Conservation (phyloP, 305 asterid species). For the Ilex paraguariensis region DNA sequence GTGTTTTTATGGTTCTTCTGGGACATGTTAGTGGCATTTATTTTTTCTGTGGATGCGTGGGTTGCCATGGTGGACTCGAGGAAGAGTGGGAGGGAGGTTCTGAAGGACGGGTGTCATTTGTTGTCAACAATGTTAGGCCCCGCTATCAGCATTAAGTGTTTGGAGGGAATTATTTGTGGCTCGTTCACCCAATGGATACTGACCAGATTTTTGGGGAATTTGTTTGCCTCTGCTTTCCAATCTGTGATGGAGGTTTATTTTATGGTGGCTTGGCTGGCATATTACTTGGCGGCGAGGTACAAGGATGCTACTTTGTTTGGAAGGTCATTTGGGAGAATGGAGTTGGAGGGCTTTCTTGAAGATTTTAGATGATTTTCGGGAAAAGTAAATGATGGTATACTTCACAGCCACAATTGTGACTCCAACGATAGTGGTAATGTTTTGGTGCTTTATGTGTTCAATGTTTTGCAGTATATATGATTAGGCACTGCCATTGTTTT, state of each 20-base stretch:
- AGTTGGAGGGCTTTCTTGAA: slow-evolving; percentile 68
- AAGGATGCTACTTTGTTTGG: slow-evolving; percentile 59
- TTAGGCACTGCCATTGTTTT: slow-evolving; percentile 41
- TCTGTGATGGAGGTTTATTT: slow-evolving; percentile 84
- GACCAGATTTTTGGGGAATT: slow-evolving; percentile 51
- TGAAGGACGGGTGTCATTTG: slow-evolving; percentile 74
- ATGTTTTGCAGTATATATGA: slow-evolving; percentile 30
- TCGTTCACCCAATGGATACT: slow-evolving; percentile 62
- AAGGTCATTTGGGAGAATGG: slow-evolving; percentile 64
- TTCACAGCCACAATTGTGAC: slow-evolving; percentile 20
- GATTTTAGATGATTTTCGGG: slow-evolving; percentile 42
- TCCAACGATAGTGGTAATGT: slow-evolving; percentile 34
- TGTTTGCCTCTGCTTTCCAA: slow-evolving; percentile 49
- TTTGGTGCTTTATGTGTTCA: slow-evolving; percentile 31
- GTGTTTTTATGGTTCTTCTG: slow-evolving; percentile 57
- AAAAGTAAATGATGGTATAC: background rate
- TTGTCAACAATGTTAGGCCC: slow-evolving; percentile 52
- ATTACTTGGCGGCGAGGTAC: slow-evolving; percentile 74
- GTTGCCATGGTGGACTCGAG: slow-evolving; percentile 75
- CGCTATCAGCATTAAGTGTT: slow-evolving; percentile 68
- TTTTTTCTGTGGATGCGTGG: slow-evolving; percentile 83
- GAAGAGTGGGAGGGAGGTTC: slow-evolving; percentile 84
- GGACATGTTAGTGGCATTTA: slow-evolving; percentile 58
- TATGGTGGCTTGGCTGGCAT: slow-evolving; percentile 75
- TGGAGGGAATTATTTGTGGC: slow-evolving; percentile 74